These are phyloP conservation scores for Durio zibethinus DNA, from an alignment of 345 rosid species.

Conservation along the genomic window DNA sequence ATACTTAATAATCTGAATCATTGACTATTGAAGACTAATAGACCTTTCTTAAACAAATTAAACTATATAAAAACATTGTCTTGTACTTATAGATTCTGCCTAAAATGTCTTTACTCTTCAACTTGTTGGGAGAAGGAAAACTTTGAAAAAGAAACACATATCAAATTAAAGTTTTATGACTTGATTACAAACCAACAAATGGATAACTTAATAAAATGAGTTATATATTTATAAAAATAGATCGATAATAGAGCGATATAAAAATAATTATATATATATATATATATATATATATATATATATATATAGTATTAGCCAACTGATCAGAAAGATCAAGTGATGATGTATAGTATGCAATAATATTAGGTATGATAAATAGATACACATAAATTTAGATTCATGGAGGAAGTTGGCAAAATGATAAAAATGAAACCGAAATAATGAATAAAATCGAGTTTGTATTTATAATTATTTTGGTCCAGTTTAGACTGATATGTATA, in stretches of 20 bases:
- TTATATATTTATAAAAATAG: too few relatives aligned
- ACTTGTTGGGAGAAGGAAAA: too few relatives aligned
- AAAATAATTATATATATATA: too few relatives aligned
- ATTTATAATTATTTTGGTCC: too few relatives aligned
- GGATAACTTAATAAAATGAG: constrained; percentile 5
- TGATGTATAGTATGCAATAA: not conserved
- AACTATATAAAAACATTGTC: constrained; percentile 14
- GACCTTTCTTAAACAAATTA: not conserved
- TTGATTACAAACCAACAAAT: constrained; percentile 25
- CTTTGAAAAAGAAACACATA: too few relatives aligned
- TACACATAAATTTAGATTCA: too few relatives aligned
- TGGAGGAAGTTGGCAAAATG: too few relatives aligned
- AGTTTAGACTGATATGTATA: too few relatives aligned
- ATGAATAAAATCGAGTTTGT: too few relatives aligned
- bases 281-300: not conserved
- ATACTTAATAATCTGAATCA: constrained; percentile 11
- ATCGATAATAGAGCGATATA: not conserved
- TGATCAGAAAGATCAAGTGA: not conserved
- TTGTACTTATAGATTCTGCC: constrained; percentile 17
- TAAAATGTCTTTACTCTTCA: constrained; percentile 27
- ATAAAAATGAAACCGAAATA: too few relatives aligned
- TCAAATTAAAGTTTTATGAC: not conserved
- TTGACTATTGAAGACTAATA: constrained; percentile 16
- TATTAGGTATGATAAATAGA: not conserved
- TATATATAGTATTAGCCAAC: not conserved